Conservation (phyloP, 1,284 basidiomycete genomes). For the Heliocybe sulcata region DNA sequence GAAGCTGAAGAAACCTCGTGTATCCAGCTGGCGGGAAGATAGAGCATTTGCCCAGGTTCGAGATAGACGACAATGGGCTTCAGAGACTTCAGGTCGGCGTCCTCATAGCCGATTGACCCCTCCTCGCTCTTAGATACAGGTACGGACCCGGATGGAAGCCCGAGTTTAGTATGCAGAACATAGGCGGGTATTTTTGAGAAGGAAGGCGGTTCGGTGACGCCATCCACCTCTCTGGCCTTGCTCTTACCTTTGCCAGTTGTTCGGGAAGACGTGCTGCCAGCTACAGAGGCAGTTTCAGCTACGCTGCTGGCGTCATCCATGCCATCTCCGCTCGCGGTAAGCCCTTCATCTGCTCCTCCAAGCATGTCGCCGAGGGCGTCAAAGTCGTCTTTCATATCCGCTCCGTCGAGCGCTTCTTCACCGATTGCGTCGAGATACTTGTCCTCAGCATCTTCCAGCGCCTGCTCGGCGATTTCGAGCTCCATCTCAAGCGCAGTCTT, state of each 20-base stretch:
- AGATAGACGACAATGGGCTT: constrained; percentile 3
- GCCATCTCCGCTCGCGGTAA: not conserved
- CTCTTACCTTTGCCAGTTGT: not conserved
- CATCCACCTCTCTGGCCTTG: not conserved
- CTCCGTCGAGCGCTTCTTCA: not conserved
- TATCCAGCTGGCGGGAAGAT: constrained; percentile 3
- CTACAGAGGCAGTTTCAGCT: not conserved
- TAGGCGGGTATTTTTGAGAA: constrained; percentile 2
- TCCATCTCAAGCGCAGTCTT: not conserved
- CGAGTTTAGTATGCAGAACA: not conserved
- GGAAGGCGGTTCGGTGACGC: not conserved
- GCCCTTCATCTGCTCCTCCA: not conserved
- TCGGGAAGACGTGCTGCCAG: not conserved
- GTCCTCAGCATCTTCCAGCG: not conserved
- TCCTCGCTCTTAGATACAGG: not conserved
- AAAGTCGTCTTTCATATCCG: not conserved
- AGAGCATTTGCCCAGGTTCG: constrained; percentile 3
- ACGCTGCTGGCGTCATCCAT: constrained; percentile 1
- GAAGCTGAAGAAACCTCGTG: constrained; percentile 4
- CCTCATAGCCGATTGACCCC: not conserved
- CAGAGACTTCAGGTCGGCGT: not conserved
- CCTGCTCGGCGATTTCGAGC: not conserved
- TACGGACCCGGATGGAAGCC: not conserved
- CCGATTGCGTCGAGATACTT: not conserved
- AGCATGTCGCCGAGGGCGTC: not conserved